Percentiles rank a stretch among this genome's conserved stretches.
Conservation (phyloP, 2,329 filamentous ascomycete species). For the Tolypocladium paradoxum region DNA sequence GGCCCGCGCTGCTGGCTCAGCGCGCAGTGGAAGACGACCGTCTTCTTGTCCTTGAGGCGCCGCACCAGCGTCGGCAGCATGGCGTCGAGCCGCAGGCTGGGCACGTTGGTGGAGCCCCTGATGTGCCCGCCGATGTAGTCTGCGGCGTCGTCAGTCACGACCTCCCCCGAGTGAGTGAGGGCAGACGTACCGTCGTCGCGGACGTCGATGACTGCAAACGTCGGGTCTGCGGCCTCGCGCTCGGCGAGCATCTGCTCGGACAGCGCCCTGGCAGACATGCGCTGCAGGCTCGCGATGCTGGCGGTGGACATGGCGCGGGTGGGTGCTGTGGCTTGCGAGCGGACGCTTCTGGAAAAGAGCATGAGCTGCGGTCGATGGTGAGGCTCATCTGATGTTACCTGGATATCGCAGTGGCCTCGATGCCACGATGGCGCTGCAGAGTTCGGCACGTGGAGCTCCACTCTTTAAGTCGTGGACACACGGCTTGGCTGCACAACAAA, state of each 20-base stretch:
- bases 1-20: conserved; percentile 87
- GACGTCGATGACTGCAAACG: conserved; percentile 75
- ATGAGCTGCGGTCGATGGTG: neutral
- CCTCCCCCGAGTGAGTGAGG: neutral
- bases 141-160: conserved; percentile 18
- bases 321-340: neutral
- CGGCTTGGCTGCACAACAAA: no score
- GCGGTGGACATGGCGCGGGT: conserved; percentile 24
- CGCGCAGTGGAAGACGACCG: conserved; percentile 89
- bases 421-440: no score
- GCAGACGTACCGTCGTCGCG: conserved; percentile 59
- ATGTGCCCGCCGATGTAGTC: conserved; percentile 93
- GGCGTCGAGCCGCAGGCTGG: conserved; percentile 61
- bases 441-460: no score
- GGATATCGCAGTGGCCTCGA: no score
- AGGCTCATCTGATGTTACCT: neutral
- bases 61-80: conserved; percentile 75
- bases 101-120: conserved; percentile 62
- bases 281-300: conserved; percentile 51
- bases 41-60: conserved; percentile 63
- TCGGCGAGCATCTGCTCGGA: conserved; percentile 50
- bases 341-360: neutral
- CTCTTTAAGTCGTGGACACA: no score
- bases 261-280: conserved; percentile 59
- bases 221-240: conserved; percentile 25